A percentile compares a stretch with the other conserved stretches of the same genome.
phyloP scores from a whole-genome alignment of 1,139 yeast genomes.

The Candida sp. region DNA sequence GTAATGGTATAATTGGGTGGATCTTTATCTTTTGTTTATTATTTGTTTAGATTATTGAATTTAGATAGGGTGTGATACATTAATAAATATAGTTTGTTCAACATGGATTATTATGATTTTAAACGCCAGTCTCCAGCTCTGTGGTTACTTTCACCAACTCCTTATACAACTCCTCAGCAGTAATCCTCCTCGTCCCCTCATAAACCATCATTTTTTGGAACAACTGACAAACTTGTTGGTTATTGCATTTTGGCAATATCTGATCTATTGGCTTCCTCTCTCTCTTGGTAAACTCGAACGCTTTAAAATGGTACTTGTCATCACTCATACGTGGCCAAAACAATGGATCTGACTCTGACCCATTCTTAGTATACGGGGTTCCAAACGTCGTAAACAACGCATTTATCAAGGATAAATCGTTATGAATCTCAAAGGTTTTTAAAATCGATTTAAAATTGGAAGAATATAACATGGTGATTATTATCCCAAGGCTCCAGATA shows the following conservation, averaged over 20 bases:
- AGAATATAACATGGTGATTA: conserved; percentile 61
- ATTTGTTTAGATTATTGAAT: too few relatives aligned
- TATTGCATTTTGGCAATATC: conserved; percentile 26
- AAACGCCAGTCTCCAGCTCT: not conserved
- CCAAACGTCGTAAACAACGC: conserved; percentile 68
- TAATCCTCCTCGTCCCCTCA: conserved; percentile 14
- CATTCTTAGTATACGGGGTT: conserved; percentile 59
- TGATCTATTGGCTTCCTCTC: conserved; percentile 11
- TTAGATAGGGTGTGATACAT: too few relatives aligned
- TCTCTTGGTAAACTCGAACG: conserved; percentile 20
- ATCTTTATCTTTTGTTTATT: too few relatives aligned
- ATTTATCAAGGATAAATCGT: conserved; percentile 65
- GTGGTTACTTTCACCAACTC: not conserved
- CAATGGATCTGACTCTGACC: conserved; percentile 8
- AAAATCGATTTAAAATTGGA: conserved; percentile 40
- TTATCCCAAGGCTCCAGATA: conserved; percentile 77
- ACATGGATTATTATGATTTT: too few relatives aligned
- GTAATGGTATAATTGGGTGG: too few relatives aligned
- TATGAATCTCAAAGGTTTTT: conserved; percentile 25
- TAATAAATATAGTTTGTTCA: too few relatives aligned
- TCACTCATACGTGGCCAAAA: conserved; percentile 38
- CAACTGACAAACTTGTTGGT: conserved; percentile 11
- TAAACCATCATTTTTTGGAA: conserved; percentile 25
- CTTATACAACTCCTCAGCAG: conserved; percentile 9
- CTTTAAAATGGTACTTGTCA: conserved; percentile 23